Evolutionary conservation across 2,329 filamentous ascomycete species (phyloP).

Genomic region (Penicillium sp.): DNA sequence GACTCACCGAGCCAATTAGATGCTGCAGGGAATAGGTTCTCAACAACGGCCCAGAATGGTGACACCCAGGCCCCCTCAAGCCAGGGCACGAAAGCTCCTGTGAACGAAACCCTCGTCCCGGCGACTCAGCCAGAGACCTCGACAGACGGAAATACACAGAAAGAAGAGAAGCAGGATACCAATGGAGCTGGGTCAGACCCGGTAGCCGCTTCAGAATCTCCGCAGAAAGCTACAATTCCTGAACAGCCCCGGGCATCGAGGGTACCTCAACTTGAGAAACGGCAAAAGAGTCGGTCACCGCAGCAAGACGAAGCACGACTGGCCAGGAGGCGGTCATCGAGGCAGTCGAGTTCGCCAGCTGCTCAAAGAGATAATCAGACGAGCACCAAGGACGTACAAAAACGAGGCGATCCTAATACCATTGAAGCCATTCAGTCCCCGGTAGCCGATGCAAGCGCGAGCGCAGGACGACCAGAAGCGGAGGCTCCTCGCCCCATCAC

Average conservation of each 20-base stretch:
- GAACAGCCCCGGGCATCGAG: slow-evolving; percentile 1
- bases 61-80: background rate
- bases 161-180: background rate
- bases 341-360: background rate
- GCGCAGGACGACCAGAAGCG: too few species aligned
- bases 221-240: background rate
- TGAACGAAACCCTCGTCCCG: background rate
- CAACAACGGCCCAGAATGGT: slow-evolving; percentile 10
- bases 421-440: background rate
- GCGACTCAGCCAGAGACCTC: background rate
- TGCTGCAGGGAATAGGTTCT: slow-evolving; percentile 1
- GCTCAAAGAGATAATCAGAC: background rate
- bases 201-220: background rate
- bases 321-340: background rate
- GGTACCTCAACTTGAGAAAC: background rate
- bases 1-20: slow-evolving; percentile 11
- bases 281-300: slow-evolving; percentile 11
- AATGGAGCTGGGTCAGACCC: background rate
- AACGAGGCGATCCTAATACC: background rate
- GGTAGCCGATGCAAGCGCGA: background rate
- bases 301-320: background rate
- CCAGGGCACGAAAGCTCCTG: background rate
- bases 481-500: background rate
- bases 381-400: background rate
- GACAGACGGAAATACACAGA: background rate